Conservation (phyloP, 805 yeast genomes). For the Helenozyma baotianmanensis region DNA sequence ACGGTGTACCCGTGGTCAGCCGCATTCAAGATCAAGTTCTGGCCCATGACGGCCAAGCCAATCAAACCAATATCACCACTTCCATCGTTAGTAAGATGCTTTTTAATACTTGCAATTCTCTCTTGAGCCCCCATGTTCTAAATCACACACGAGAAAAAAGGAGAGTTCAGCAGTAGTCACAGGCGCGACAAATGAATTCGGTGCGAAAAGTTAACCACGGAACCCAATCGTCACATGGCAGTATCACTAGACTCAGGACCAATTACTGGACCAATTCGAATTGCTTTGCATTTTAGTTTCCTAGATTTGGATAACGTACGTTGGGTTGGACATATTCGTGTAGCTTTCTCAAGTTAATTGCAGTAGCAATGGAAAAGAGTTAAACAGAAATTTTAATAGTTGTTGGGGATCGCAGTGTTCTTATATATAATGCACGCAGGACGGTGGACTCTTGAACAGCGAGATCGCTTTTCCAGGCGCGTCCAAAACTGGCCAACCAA, state of each 20-base stretch:
- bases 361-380: slow-evolving; percentile 1
- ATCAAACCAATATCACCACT: slow-evolving; percentile 97
- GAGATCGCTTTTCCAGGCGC: too few relatives aligned
- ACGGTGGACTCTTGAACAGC: too few relatives aligned
- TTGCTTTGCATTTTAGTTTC: too few relatives aligned
- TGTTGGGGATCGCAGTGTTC: slow-evolving; percentile 7
- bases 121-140: neutral
- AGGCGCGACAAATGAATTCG: too few relatives aligned
- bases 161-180: neutral
- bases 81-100: slow-evolving; percentile 18
- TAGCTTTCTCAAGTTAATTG: neutral
- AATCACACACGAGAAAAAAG: neutral
- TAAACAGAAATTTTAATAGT: neutral
- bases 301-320: too few relatives aligned
- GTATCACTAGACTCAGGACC: too few relatives aligned
- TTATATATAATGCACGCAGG: slow-evolving; percentile 13
- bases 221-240: too few relatives aligned
- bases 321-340: slow-evolving; percentile 37
- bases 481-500: too few relatives aligned
- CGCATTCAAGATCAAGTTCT: slow-evolving; percentile 92
- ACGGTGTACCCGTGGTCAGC: slow-evolving; percentile 99
- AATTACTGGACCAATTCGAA: too few relatives aligned
- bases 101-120: neutral
- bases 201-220: too few relatives aligned
- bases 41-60: slow-evolving; percentile 99